phyloP scores from a whole-genome alignment of 768 basidiomycete genomes.

The Lactarius vividus region DNA sequence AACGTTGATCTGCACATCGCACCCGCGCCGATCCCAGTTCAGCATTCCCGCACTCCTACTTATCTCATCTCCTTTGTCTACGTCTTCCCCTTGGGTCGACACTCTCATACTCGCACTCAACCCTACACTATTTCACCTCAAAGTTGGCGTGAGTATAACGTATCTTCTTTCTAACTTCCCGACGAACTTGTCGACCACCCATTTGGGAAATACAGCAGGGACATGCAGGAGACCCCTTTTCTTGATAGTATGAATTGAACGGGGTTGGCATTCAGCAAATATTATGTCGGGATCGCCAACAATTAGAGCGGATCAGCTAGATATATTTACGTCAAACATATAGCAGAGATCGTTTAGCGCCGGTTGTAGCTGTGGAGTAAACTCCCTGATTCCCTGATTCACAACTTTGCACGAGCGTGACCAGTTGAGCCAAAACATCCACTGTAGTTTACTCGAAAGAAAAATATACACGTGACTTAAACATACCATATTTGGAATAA shows the following conservation, averaged over 20 bases:
- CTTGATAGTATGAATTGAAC: not conserved
- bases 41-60: no score
- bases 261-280: constrained; percentile 5
- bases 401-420: constrained; percentile 6
- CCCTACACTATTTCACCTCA: constrained; percentile 16
- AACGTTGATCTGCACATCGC: no score
- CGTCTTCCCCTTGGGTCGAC: no score
- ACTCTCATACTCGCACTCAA: no score
- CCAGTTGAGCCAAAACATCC: constrained; percentile 9
- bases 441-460: no score
- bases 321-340: not conserved
- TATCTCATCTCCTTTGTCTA: no score
- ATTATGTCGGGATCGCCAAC: constrained; percentile 8
- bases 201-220: constrained; percentile 17
- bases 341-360: not conserved
- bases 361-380: constrained; percentile 7
- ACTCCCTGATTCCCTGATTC: not conserved
- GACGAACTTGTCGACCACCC: constrained; percentile 14
- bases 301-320: not conserved
- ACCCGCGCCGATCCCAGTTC: no score
- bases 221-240: constrained; percentile 10
- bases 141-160: not conserved
- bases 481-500: no score
- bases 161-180: constrained; percentile 9
- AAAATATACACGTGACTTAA: no score